Base-by-base conservation (phyloP, 768 basidiomycete genomes). In the Megacollybia marginata region DNA sequence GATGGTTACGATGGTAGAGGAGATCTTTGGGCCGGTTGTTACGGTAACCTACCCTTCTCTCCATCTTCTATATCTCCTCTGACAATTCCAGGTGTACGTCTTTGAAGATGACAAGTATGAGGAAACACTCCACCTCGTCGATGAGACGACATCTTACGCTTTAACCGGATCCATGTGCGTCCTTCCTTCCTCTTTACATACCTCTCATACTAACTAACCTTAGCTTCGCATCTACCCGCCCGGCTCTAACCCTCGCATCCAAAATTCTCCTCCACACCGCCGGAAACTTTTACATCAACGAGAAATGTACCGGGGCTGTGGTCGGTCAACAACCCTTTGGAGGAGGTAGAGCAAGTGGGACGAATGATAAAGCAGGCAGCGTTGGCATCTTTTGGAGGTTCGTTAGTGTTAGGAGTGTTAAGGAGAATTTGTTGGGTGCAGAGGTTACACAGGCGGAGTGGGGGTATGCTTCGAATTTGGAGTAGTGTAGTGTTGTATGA, bases 241-340 rank as follows among this genome's bases (percentile, higher is more conserved):
- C 79, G 23, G 92, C 85, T 6, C 79, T 97, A 49, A 68, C 93
- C 55, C 70, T 71, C 33, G 90, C 92, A 2, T 84, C 91, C 40
- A 86, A 87, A 69, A 78, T 76, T 48, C 78, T 99, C 42, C 85
- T 92, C 49, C 87, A 95, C 69, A 76, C 93, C 1, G 91, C 96
- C 3, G 96, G 96, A 2, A 99, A 97, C 65, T 83, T 95, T 49
- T 99, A 99, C 73, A 92, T 93, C 71, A 97, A 97, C 66, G 94
- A 97, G 58, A 94, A 95, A 67, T 98, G 92, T 68, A 99, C 95
- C 1, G 92, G 92, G 32, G 93, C 92, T n/a, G 89, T 91, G 45
- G 92, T 98, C 33, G 95, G 93, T 9, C 94, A 97, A 65, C 94
- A 99, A 68, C 95, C 96, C 10, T 99, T 99, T 62, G 96, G 96